Evolutionary conservation across 257 asterid species (phyloP), one percentile per base, ranked within the genome.

Genomic region (Echium plantagineum): DNA sequence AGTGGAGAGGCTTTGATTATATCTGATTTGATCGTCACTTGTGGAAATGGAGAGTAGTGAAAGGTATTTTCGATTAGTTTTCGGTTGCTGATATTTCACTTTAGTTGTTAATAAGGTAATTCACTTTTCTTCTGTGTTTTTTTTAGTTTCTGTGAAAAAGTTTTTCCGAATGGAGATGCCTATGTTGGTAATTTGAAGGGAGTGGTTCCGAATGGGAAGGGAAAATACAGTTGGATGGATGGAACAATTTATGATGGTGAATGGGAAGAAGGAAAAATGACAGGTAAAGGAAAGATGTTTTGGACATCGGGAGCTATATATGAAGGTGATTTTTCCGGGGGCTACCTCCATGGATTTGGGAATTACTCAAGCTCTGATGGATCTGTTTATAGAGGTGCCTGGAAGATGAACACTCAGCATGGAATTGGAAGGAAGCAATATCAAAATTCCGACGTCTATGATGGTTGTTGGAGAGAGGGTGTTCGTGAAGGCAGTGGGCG

Each of bases 391-490:
- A 73, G 63, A 71, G 99, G 99, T 58, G 71, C 80, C 21, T 89
- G 96, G 97, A 90, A 83, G 70, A 80, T 90, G 94, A 90, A 85
- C 75, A 74, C 76, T 70, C 86, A 78, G 56, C 94, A 86, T 75
- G 99, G 99, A 22, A 77, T 84, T 63, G 99, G 99, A 52, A 68
- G 87, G 74, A 89, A 93, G 74, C 79, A 81, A 58, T 93, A 93
- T 75, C 76, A 80, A 21, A 89, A 83, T 76, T 75, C 85, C 32
- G 96, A 93, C 71, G 71, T 83, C 63, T 93, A 89, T 72, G 96
- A 93, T 61, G 97, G 97, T 59, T 78, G 94, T 62, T 89, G 99
- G 99, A 84, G 80, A 83, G 95, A 84, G 70, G 95, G 95, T 65
- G 76, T 75, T 59, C 86, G 90, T 31, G 97, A 89, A 71, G 99